phyloP scores from a whole-genome alignment of 2,329 filamentous ascomycete species.

The Xylariaceae sp. region DNA sequence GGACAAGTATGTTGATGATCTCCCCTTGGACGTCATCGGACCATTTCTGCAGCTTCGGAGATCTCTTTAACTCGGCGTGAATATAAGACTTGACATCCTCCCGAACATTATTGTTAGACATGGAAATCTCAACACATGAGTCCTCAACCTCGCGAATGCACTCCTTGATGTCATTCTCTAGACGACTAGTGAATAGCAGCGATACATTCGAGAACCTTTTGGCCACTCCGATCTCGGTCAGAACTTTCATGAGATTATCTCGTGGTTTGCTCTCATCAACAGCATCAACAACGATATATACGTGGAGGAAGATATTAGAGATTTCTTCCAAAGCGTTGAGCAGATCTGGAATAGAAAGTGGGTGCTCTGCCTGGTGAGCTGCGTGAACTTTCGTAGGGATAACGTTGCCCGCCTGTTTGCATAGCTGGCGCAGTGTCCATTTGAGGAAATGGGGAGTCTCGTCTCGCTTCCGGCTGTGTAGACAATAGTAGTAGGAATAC shows the following conservation, averaged over 20 bases:
- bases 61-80: constrained; percentile 22
- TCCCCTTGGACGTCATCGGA: constrained; percentile 19
- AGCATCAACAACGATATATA: constrained; percentile 40
- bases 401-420: constrained; percentile 26
- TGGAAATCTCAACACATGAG: constrained; percentile 29
- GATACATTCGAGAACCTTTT: constrained; percentile 33
- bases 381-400: constrained; percentile 28
- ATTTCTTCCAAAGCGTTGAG: constrained; percentile 30
- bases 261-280: constrained; percentile 40
- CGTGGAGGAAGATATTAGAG: constrained; percentile 26
- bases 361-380: constrained; percentile 1
- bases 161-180: constrained; percentile 37
- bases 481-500: constrained; percentile 43
- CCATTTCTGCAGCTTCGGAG: constrained; percentile 16
- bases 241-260: constrained; percentile 28
- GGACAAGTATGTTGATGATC: constrained; percentile 26
- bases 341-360: constrained; percentile 27
- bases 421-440: constrained; percentile 35
- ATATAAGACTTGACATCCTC: constrained; percentile 36
- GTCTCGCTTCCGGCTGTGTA: constrained; percentile 36
- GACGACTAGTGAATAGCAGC: constrained; percentile 39
- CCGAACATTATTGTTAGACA: constrained; percentile 36
- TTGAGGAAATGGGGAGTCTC: constrained; percentile 38
- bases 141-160: constrained; percentile 9
- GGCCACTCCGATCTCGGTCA: constrained; percentile 33